Evolutionary conservation across 1,284 basidiomycete genomes (phyloP).

Genomic region (Golubevia sp.): DNA sequence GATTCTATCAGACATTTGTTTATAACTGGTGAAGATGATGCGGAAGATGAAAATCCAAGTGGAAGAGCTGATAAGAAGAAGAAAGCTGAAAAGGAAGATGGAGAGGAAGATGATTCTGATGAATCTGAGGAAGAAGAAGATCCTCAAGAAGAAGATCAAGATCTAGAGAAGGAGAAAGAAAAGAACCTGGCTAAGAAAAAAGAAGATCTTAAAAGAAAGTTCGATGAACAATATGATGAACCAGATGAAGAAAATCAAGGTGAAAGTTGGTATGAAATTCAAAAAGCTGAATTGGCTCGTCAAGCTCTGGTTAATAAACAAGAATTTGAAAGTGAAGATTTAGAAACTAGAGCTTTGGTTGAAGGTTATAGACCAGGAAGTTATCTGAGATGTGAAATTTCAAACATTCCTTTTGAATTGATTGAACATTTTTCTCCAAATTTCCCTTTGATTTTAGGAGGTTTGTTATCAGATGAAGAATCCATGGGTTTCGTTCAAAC

Average conservation of each 20-base stretch:
- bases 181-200: constrained; percentile 77
- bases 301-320: constrained; percentile 83
- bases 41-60: constrained; percentile 50
- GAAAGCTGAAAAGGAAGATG: constrained; percentile 63
- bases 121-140: constrained; percentile 62
- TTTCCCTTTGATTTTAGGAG: constrained; percentile 90
- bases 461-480: constrained; percentile 87
- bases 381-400: constrained; percentile 92
- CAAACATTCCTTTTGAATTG: constrained; percentile 84
- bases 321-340: constrained; percentile 82
- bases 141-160: background rate
- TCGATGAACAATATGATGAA: constrained; percentile 95
- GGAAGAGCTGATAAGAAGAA: constrained; percentile 64
- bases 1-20: constrained; percentile 86
- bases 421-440: constrained; percentile 89
- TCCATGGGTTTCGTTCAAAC: constrained; percentile 92
- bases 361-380: constrained; percentile 88
- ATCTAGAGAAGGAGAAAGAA: too few species aligned
- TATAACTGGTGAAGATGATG: constrained; percentile 74
- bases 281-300: constrained; percentile 86
- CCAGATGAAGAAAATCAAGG: constrained; percentile 66
- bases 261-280: constrained; percentile 64
- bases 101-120: constrained; percentile 63
- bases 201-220: constrained; percentile 87
- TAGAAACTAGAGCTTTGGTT: constrained; percentile 77